Evolutionary conservation across 2,329 filamentous ascomycete genomes (phyloP), one percentile per base, ranked within the genome.

Genomic region (Cercospora berteroae): DNA sequence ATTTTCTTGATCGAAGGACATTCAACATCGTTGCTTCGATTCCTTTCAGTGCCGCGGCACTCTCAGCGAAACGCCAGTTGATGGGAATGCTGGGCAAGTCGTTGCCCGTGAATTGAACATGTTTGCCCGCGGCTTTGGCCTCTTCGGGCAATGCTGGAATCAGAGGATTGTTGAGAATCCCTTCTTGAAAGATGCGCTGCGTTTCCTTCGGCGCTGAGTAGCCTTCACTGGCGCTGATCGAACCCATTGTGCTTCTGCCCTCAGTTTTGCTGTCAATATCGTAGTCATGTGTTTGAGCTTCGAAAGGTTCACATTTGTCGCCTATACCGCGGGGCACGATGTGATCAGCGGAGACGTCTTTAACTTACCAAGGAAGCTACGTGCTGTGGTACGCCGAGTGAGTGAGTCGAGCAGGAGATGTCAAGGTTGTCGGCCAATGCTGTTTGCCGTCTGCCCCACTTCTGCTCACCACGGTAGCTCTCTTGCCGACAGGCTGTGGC

Each of bases 21-120:
- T 72, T 71, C 10, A 73, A 48, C 62, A 73, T 67, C n/a, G 50
- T 63, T 16, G 70, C 71, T 63, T 72, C 69, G 42, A 70, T 68
- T 4, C 67, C 66, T 60, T 70, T 83, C 81, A 50, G 67, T 83
- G 83, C 65, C 9, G 68, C 65, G 3, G 65, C 67, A 57, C 83
- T 85, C 72, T 87, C 85, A 2, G 85, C 84, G 60, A 86, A 85
- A 2, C 84, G 79, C 85, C 85, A 87, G 61, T 85, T 86, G 73
- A 87, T 83, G 0, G 84, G 83, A 9, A 86, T 79, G 55, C 77
- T 82, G 0, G 84, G 84, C 29, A 74, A 73, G 25, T 78, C 71
- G 16, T 72, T 77, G 4, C 84, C 84, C 25, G 80, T 78, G 65
- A 84, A 85, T 0, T 42, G 16, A 20, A 70, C 62, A 70, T 74